A percentile compares a stretch with the other conserved stretches of the same genome.
Evolutionary conservation across 768 basidiomycete genomes (phyloP).

Genomic region (Suillus weaverae): DNA sequence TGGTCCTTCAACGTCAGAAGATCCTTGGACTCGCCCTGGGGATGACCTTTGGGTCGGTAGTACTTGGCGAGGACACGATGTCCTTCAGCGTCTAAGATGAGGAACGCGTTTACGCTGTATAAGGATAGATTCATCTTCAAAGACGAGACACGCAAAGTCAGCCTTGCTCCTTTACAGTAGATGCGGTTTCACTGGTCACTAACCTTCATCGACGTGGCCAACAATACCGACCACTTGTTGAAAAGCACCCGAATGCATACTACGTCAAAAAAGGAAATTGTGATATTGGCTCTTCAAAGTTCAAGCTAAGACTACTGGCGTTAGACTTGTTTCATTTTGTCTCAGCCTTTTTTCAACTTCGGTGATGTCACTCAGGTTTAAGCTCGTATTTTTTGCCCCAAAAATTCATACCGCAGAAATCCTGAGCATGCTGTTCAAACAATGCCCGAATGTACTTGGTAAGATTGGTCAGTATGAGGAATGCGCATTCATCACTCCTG

Average conservation of each 20-base stretch:
- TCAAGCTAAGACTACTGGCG: background rate
- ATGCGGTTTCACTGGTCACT: background rate
- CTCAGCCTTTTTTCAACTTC: constrained; percentile 22
- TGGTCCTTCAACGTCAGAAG: constrained; percentile 85
- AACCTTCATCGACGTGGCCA: background rate
- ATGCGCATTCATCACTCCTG: constrained; percentile 55
- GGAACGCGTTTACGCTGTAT: constrained; percentile 82
- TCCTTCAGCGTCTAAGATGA: constrained; percentile 95
- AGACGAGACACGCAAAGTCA: background rate
- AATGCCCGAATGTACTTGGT: constrained; percentile 45
- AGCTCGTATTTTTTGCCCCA: constrained; percentile 56
- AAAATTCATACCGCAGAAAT: constrained; percentile 39
- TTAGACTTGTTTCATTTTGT: background rate
- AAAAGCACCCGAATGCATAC: background rate
- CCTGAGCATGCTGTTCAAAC: constrained; percentile 47
- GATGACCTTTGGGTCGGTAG: constrained; percentile 74
- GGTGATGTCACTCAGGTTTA: constrained; percentile 34
- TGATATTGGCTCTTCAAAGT: constrained; percentile 15
- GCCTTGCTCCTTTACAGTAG: background rate
- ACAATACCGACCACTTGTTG: background rate
- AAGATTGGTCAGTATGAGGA: constrained; percentile 52
- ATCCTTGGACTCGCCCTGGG: constrained; percentile 60
- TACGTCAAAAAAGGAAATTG: constrained; percentile 20
- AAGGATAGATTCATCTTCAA: constrained; percentile 71
- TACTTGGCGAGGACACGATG: constrained; percentile 96